Evolutionary conservation across 2,329 filamentous ascomycete species (phyloP), one percentile per base, ranked within the genome.

Genomic region (Paecilomyces niveus): DNA sequence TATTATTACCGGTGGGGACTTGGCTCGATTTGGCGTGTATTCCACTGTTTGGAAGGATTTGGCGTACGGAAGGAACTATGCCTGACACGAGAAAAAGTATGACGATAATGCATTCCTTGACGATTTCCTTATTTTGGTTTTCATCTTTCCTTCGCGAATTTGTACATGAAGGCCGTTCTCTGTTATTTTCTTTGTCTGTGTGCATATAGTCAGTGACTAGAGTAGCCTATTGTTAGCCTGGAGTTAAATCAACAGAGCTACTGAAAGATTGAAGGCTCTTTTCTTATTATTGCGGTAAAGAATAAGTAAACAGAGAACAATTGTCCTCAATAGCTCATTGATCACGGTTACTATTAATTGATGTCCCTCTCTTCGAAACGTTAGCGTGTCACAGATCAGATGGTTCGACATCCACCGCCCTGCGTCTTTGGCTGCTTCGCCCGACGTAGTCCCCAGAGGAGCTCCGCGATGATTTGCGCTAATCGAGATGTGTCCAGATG

Each of bases 401-500:
- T 45, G 21, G 21, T 15, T 50, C 33, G 32, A 59, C 63, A 63
- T 64, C 64, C 62, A 45, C 39, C 33, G 66, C 64, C 57, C 56
- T 64, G 72, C 72, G 60, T 62, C 59, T 63, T 61, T 72, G 64
- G 72, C 68, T 67, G 68, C 66, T 62, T 56, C 63, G 68, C 63
- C 66, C 22, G 31, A 66, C 70, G 68, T 68, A 71, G 60, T 54
- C 63, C 9, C 21, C 13, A 22, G 18, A 9, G 7, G 50, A 24
- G 60, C 66, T 67, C 58, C 62, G 58, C 57, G 54, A 61, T 51
- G 39, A 35, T 18, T 52, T 10, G 35, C 45, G 58, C 54, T 61
- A 66, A 57, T 59, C 59, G 64, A 63, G 61, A 72, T 64, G 70
- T 72, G 70, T 69, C 70, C 70, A 66, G 60, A 70, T 64, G 59